A percentile compares a stretch with the other conserved stretches of the same genome.
phyloP scores from a whole-genome alignment of 495 filamentous ascomycete species.

The Penicillium silybi region DNA sequence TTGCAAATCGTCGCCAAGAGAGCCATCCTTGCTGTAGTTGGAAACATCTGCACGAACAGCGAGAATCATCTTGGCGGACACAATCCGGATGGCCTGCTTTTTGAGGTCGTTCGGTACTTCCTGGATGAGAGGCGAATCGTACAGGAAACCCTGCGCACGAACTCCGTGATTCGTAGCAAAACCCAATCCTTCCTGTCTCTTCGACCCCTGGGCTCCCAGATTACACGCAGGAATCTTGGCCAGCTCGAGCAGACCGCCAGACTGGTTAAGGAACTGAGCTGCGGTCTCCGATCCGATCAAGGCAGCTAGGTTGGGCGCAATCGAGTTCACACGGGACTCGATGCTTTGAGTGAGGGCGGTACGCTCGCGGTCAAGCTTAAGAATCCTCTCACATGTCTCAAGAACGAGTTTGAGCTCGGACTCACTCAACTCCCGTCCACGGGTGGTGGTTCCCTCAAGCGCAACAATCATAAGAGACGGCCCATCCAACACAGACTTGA shows the following conservation, averaged over 20 bases:
- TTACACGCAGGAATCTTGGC: constrained; percentile 94
- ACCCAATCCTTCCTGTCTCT: constrained; percentile 75
- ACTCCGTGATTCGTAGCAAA: constrained; percentile 94
- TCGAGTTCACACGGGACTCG: constrained; percentile 94
- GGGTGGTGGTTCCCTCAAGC: constrained; percentile 88
- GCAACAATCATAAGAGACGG: constrained; percentile 93
- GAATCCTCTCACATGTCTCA: constrained; percentile 79
- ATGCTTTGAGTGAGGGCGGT: constrained; percentile 87
- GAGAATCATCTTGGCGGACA: constrained; percentile 87
- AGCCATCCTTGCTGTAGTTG: constrained; percentile 78
- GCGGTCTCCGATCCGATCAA: constrained; percentile 93
- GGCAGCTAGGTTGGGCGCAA: constrained; percentile 91
- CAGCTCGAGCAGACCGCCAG: constrained; percentile 82
- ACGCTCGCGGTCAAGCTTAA: constrained; percentile 83
- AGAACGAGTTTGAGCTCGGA: constrained; percentile 71
- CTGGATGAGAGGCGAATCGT: constrained; percentile 81
- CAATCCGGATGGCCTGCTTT: constrained; percentile 92
- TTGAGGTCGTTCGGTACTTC: constrained; percentile 81
- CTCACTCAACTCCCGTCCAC: constrained; percentile 70
- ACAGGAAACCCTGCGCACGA: constrained; percentile 89
- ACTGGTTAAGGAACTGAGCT: constrained; percentile 90
- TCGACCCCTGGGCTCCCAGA: constrained; percentile 81
- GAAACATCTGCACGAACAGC: constrained; percentile 85
- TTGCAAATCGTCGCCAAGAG: constrained; percentile 77
- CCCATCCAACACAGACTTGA: constrained; percentile 78